phyloP scores from a whole-genome alignment of 371 early-diverging fungal species.

The Smittium culicis region DNA sequence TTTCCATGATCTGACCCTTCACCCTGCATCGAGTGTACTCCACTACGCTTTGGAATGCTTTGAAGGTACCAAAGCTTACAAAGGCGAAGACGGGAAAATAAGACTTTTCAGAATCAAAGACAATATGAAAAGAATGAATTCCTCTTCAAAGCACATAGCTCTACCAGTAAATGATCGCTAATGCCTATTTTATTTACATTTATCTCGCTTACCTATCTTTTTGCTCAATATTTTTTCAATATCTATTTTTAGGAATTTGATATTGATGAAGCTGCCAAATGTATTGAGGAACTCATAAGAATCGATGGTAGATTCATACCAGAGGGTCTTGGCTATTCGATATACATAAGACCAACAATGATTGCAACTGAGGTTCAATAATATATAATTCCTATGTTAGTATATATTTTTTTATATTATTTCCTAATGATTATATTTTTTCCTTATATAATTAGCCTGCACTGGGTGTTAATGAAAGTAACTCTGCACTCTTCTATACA shows the following conservation, averaged over 20 bases:
- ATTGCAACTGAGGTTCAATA: constrained; percentile 67
- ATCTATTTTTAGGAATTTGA: constrained; percentile 40
- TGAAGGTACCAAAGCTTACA: constrained; percentile 87
- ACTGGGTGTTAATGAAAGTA: constrained; percentile 36
- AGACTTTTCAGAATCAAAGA: constrained; percentile 79
- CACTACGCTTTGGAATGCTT: constrained; percentile 71
- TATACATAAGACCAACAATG: constrained; percentile 89
- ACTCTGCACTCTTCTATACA: constrained; percentile 67
- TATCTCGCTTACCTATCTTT: constrained; percentile 5
- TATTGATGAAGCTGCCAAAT: constrained; percentile 60
- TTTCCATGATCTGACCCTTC: constrained; percentile 62
- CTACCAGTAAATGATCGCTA: constrained; percentile 48
- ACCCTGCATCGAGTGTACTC: constrained; percentile 78
- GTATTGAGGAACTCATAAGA: constrained; percentile 70
- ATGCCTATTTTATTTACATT: constrained; percentile 10
- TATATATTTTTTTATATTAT: not conserved
- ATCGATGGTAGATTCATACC: constrained; percentile 82
- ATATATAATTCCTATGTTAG: not conserved
- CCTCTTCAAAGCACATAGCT: constrained; percentile 57
- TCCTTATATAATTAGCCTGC: constrained; percentile 18
- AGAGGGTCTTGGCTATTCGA: constrained; percentile 74
- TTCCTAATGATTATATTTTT: not conserved
- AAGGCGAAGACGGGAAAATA: constrained; percentile 63
- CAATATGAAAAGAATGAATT: constrained; percentile 74
- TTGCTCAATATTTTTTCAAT: constrained; percentile 19